phyloP scores from a whole-genome alignment of 805 yeast species.

The Yamadazyma kitorensis region DNA sequence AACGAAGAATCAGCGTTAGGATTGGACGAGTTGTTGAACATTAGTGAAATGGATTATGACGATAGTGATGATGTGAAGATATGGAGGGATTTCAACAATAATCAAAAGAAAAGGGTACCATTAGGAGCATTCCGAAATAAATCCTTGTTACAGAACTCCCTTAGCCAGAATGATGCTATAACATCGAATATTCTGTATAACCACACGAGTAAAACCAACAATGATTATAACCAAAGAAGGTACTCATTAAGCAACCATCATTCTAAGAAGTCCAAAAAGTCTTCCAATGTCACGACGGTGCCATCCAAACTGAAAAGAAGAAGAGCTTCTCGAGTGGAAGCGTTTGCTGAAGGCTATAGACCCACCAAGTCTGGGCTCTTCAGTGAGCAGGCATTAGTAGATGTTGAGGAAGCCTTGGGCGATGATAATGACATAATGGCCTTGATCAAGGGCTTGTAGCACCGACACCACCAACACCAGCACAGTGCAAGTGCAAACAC shows the following conservation, averaged over 20 bases:
- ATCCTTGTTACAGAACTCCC: constrained; percentile 29
- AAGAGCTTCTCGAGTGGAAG: constrained; percentile 68
- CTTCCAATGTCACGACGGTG: constrained; percentile 1
- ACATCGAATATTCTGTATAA: constrained; percentile 22
- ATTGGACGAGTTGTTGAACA: constrained; percentile 81
- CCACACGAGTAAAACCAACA: constrained; percentile 23
- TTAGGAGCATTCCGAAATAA: constrained; percentile 89
- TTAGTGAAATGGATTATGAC: constrained; percentile 79
- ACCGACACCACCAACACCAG: too few species aligned
- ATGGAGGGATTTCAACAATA: constrained; percentile 46
- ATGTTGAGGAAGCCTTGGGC: constrained; percentile 66
- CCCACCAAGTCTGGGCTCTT: constrained; percentile 75
- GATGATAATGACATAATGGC: constrained; percentile 49
- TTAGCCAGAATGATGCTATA: constrained; percentile 16
- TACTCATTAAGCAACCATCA: constrained; percentile 11
- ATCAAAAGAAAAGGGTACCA: constrained; percentile 57
- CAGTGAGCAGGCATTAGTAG: constrained; percentile 69
- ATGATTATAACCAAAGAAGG: constrained; percentile 24
- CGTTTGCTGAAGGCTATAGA: constrained; percentile 71
- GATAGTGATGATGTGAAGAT: constrained; percentile 55
- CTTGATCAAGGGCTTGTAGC: constrained; percentile 30
- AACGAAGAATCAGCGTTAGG: constrained; percentile 39
- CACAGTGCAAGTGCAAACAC: too few species aligned
- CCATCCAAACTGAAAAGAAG: constrained; percentile 42
- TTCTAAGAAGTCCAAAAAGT: constrained; percentile 5